Percentiles rank a stretch among this genome's conserved stretches.
Conservation (phyloP, 441 rosid genomes). For the Brassica hybrid region DNA sequence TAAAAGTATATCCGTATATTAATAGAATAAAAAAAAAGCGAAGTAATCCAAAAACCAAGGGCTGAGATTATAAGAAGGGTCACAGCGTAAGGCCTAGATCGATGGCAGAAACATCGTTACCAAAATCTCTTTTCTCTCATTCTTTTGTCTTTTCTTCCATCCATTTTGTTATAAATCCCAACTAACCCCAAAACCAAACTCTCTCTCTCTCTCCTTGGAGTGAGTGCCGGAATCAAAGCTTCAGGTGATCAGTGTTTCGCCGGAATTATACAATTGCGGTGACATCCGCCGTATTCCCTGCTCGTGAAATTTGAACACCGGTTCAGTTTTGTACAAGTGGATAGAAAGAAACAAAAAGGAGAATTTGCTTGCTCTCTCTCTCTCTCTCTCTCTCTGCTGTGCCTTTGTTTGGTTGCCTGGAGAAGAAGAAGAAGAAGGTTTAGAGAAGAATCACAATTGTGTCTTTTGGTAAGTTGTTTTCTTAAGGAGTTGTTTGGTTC, state of each 20-base stretch:
- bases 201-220: slow-evolving; percentile 25
- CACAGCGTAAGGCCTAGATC: slow-evolving; percentile 36
- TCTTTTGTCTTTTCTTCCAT: slow-evolving; percentile 46
- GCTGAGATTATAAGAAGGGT: slow-evolving; percentile 24
- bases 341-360: slow-evolving; percentile 40
- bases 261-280: slow-evolving; percentile 42
- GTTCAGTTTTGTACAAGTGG: slow-evolving; percentile 35
- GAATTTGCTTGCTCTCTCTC: slow-evolving; percentile 28
- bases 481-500: background rate
- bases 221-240: slow-evolving; percentile 39
- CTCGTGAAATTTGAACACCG: slow-evolving; percentile 6
- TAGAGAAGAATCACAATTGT: background rate
- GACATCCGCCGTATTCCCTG: background rate
- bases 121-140: slow-evolving; percentile 14
- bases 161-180: slow-evolving; percentile 37
- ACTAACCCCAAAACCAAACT: background rate
- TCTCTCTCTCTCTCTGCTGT: slow-evolving; percentile 27
- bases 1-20: background rate
- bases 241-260: slow-evolving; percentile 50
- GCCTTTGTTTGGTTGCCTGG: slow-evolving; percentile 26
- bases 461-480: background rate
- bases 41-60: slow-evolving; percentile 14
- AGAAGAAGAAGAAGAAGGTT: no score
- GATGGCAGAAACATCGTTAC: slow-evolving; percentile 38
- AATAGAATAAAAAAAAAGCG: background rate